These are phyloP conservation scores for Kitagawia praeruptora DNA, from an alignment of 129 eudicot genomes.

Conservation along the genomic window DNA sequence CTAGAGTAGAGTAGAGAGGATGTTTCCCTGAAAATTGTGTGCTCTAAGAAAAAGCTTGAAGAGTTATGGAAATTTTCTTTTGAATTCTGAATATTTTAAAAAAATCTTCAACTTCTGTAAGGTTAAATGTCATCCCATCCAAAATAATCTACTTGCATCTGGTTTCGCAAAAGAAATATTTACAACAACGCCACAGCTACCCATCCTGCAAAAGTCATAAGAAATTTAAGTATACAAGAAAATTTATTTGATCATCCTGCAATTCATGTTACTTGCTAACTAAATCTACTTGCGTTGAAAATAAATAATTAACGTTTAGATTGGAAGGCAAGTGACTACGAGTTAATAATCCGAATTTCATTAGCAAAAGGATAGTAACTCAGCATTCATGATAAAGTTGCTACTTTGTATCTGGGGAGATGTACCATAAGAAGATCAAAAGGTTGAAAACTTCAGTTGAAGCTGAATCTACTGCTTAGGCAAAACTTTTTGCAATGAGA, in stretches of 20 bases:
- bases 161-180: neutral
- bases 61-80: neutral
- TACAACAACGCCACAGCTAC: slow-evolving; percentile 2
- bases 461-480: neutral
- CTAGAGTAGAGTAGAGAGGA: neutral
- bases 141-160: neutral
- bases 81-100: neutral
- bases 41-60: neutral
- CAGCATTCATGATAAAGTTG: neutral
- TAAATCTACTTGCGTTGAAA: neutral
- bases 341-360: neutral
- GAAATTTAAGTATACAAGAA: neutral
- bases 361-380: neutral
- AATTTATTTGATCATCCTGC: neutral
- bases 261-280: neutral
- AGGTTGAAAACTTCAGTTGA: neutral
- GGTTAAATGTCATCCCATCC: neutral
- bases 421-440: neutral
- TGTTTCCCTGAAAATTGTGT: neutral
- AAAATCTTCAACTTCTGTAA: neutral
- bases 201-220: slow-evolving; percentile 17
- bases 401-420: neutral
- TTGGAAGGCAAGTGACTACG: neutral
- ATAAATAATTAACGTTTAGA: neutral
- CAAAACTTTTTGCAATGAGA: neutral